Evolutionary conservation across 768 basidiomycete species (phyloP), one percentile per base, ranked within the genome.

Genomic region (Kwoniella pini): DNA sequence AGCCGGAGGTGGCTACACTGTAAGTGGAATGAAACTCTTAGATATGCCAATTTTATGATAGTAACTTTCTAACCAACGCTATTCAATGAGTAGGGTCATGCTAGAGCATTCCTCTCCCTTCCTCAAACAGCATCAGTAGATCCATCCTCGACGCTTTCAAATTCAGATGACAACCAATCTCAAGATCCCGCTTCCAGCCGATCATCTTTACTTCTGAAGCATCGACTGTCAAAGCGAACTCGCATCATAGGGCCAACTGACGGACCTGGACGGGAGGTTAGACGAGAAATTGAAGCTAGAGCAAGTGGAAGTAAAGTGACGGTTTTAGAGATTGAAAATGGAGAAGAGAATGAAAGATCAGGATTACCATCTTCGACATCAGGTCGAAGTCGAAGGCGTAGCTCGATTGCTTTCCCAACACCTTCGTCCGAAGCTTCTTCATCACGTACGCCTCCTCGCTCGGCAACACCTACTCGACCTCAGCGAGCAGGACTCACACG

Each of bases 21-120:
- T 71, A 43, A 48, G 69, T 68, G 21, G 10, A 30, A 0, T 11
- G 28, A n/a, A 31, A n/a, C n/a, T n/a, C n/a, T n/a, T n/a, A n/a
- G n/a, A n/a, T n/a, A n/a, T n/a, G n/a, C n/a, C n/a, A n/a, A n/a
- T n/a, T n/a, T n/a, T n/a, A n/a, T n/a, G n/a, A n/a, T n/a, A n/a
- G n/a, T n/a, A n/a, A n/a, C n/a, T n/a, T n/a, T n/a, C n/a, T n/a
- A n/a, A n/a, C n/a, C n/a, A n/a, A n/a, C n/a, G n/a, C n/a, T n/a
- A n/a, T n/a, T n/a, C n/a, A n/a, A n/a, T n/a, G n/a, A n/a, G 9
- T 26, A 72, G 65, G 72, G 72, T n/a, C 72, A 74, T 51, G 72
- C 70, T 17, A 54, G 72, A 52, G 67, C 72, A 13, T 74, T 74
- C 54, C 57, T 74, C 10, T 69, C 70, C 11, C 40, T 74, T 3